Evolutionary conservation across 345 rosid genomes (phyloP), one percentile per base, ranked within the genome.

Genomic region (Viola odorata): DNA sequence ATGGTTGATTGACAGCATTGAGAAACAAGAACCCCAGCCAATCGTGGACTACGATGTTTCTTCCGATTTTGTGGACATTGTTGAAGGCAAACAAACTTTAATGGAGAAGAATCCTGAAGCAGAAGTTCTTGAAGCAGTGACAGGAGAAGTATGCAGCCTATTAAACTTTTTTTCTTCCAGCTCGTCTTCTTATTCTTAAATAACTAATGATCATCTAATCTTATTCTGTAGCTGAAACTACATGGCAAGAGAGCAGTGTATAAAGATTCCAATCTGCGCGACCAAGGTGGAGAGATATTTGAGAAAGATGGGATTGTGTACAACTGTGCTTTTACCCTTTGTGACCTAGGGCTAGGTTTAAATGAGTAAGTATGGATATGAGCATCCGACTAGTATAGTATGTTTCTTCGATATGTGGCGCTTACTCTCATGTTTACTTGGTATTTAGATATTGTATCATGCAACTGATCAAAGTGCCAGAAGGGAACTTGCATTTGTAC

Each of bases 171-270:
- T 14, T 0, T 3, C 36, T 7, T 11, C 14, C 8, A 15, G 10
- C 42, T 37, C 38, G 41, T 45, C 12, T 45, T 41, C 45, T 5
- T 9, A 9, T 5, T 41, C 9, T 41, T 41, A 41, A 41, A 5
- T 41, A 41, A 9, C 9, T n/a, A n/a, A n/a, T n/a, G n/a, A n/a
- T n/a, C n/a, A n/a, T n/a, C n/a, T n/a, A n/a, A n/a, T n/a, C n/a
- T n/a, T n/a, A n/a, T n/a, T n/a, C n/a, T 82, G 73, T 81, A 89
- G 95, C 77, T 91, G 11, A 89, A 87, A 64, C 66, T 89, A 62
- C 76, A 65, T 50, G 98, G 91, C 9, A 91, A 91, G 59, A 80
- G 78, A 69, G 81, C 81, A 41, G 91, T 89, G 12, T 75, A 84
- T 74, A 85, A 78, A 68, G 91, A 89, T 44, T 69, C 82, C 12